phyloP scores from a whole-genome alignment of 345 rosid species.

The Populus deltoides region DNA sequence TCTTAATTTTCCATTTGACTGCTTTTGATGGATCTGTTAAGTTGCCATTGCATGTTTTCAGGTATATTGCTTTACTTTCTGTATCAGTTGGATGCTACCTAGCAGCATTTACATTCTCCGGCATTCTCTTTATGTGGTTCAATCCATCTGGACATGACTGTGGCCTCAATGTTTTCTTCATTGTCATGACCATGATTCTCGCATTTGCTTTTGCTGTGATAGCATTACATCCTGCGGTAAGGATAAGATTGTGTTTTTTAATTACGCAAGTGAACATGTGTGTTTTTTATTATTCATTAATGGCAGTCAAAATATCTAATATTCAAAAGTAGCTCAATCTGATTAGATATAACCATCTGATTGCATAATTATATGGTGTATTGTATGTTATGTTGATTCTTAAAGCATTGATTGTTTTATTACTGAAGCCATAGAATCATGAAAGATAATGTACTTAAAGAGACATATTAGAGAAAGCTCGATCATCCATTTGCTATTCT shows the following conservation, averaged over 20 bases:
- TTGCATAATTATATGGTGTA: too few species aligned
- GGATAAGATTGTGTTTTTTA: constrained; percentile 17
- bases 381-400: too few species aligned
- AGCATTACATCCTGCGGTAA: constrained; percentile 88
- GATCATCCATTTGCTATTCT: too few species aligned
- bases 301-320: too few species aligned
- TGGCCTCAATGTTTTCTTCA: constrained; percentile 88
- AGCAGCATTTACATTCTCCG: constrained; percentile 72
- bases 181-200: constrained; percentile 83
- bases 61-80: constrained; percentile 84
- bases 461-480: too few species aligned
- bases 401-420: too few species aligned
- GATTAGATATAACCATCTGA: too few species aligned
- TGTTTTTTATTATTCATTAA: too few species aligned
- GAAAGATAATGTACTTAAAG: too few species aligned
- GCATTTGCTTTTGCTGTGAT: constrained; percentile 63
- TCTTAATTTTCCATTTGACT: constrained; percentile 2
- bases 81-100: constrained; percentile 80
- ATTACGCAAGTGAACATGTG: not conserved
- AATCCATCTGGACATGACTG: constrained; percentile 95
- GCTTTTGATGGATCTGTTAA: constrained; percentile 23
- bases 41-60: constrained; percentile 24
- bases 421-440: too few species aligned
- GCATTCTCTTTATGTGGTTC: constrained; percentile 90
- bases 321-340: too few species aligned